Evolutionary conservation across 108 stramenopile species (phyloP).

Genomic region (Pseudonitzschia delicatissima): DNA sequence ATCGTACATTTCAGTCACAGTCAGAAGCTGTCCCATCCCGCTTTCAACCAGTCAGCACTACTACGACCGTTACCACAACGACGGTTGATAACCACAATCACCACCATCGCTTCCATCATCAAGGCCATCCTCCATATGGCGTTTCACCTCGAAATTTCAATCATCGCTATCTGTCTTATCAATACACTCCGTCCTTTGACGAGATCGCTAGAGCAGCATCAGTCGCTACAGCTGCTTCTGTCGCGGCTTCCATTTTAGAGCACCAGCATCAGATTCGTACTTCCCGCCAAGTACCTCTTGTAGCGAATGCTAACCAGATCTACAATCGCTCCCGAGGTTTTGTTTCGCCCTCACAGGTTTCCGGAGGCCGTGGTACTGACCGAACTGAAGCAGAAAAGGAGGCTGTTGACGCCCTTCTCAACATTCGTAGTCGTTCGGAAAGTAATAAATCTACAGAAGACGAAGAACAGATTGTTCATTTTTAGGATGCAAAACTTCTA

Average conservation of each 20-base stretch:
- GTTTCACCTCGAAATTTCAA: background rate
- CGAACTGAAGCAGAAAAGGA: background rate
- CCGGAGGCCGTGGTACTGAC: no score
- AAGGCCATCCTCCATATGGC: background rate
- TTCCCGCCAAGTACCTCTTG: background rate
- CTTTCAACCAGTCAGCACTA: background rate
- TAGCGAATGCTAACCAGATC: no score
- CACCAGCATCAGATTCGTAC: background rate
- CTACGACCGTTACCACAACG: background rate
- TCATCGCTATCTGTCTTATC: background rate
- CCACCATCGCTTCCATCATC: slow-evolving; percentile 3
- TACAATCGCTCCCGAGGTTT: no score
- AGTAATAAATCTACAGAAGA: no score
- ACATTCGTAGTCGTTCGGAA: background rate
- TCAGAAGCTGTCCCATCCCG: background rate
- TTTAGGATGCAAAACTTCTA: no score
- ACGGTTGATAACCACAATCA: background rate
- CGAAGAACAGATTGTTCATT: no score
- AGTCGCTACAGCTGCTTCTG: background rate
- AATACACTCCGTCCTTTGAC: slow-evolving; percentile 1
- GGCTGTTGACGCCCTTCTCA: background rate
- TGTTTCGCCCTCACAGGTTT: no score
- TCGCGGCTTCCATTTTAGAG: background rate
- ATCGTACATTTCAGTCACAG: background rate
- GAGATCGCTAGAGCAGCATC: background rate